Base-by-base conservation (phyloP, 805 yeast genomes). In the Ogataea methanolica region DNA sequence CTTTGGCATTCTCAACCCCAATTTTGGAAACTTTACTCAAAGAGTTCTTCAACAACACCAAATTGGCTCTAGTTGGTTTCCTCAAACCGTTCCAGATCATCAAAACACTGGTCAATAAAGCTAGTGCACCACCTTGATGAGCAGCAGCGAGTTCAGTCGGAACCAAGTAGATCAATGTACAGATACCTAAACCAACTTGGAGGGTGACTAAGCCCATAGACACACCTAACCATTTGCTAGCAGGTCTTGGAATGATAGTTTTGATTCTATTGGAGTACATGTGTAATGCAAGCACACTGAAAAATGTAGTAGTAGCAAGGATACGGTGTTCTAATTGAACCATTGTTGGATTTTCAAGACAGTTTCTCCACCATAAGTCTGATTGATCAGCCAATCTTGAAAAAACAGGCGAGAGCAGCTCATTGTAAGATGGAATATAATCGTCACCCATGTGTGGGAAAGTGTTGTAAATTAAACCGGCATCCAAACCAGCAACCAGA, bases 401-500 rank as follows among this genome's bases (percentile, higher is more conserved):
- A 63, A 73, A 94, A 17, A 77, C 75, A 5, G 85, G 81, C 41
- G 87, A 85, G 74, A 91, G 79, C 43, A 94, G 71, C 65, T 94
- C 99, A 53, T 76, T 70, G n/a, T 62, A 67, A 16, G 86, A 77
- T 9, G 99, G 99, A 36, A 86, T 54, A 70, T 78, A 76, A 37
- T 78, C 79, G 43, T 88, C 88, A 38, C 98, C 98, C 99, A 94
- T 94, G 59, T 84, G 87, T 33, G 99, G 99, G 78, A 90, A 94
- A 4, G 95, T 85, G 67, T 94, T 94, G 69, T 94, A 94, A 55
- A 94, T 90, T 67, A 91, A 73, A 43, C 99, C 99, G 3, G 99
- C 99, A 68, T 94, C 99, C 46, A 94, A 74, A 8, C 99, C 99
- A 15, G 99, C 99, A 40, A 94, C 99, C 75, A 94, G 81, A 15